Base-by-base conservation (phyloP, 2,329 filamentous ascomycete genomes). In the Periconia macrospinosa region DNA sequence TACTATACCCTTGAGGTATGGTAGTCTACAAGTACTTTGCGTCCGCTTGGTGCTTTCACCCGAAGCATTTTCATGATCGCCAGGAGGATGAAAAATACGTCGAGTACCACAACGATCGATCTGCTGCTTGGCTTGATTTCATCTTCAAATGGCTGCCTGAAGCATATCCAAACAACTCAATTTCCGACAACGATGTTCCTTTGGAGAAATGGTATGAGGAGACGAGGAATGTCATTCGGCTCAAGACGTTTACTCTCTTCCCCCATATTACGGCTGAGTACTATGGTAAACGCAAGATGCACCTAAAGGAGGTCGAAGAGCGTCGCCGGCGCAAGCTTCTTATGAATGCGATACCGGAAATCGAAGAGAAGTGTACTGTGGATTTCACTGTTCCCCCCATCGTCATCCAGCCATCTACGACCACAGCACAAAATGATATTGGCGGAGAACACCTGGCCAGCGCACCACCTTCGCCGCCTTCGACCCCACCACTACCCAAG, bases 1-100 rank as follows among this genome's bases (percentile, higher is more conserved):
- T 37, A 37, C 33, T 10, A 14, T 3, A 6, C 33, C 11, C 15
- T 37, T n/a, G 11, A 3, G 3, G 18, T 6, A 14, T 30, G 23
- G 23, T n/a, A 69, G 66, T 70, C 23, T 70, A 65, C 45, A 19
- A 54, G 20, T 60, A 62, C 30, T 49, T 68, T 13, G 41, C 59
- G 2, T 50, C 52, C 14, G 62, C 56, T 6, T 68, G 58, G 65
- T 44, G 67, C 3, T 70, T 69, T 53, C 58, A 69, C 17, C 61
- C 62, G 18, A 57, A 47, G 7, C 63, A 68, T 40, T 68, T 67
- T 43, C 55, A 52, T 11, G 50, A 54, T 15, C 61, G 65, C 2
- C 52, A 64, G 1, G 47, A 56, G n/a, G 58, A 68, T 9, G 54
- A 57, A 1, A 62, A 60, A 15, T 68, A 62, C 42, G 30, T 49